Percentiles rank a stretch among this genome's conserved stretches.
phyloP scores from a whole-genome alignment of 805 yeast genomes.

The Debaryomyces castellii region DNA sequence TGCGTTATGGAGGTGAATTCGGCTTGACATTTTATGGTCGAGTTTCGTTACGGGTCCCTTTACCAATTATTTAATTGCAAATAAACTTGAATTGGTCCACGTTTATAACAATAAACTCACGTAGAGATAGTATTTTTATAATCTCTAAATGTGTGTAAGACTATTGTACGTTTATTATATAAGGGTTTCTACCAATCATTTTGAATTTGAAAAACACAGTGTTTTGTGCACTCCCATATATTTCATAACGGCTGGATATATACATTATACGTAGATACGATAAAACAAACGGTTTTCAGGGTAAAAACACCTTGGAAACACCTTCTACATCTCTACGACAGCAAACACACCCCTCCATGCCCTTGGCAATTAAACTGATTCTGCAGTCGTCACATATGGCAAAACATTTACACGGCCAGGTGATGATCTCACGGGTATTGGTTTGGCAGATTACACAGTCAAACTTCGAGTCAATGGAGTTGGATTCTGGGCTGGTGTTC shows the following conservation, averaged over 20 bases:
- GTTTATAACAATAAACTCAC: background rate
- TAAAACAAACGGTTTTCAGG: slow-evolving; percentile 27
- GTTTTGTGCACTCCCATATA: slow-evolving; percentile 1
- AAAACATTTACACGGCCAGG: slow-evolving; percentile 94
- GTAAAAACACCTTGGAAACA: slow-evolving; percentile 58
- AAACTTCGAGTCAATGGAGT: slow-evolving; percentile 32
- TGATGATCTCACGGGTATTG: slow-evolving; percentile 68
- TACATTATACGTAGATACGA: background rate
- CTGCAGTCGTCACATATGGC: slow-evolving; percentile 87
- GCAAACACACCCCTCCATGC: slow-evolving; percentile 79
- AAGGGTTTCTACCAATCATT: background rate
- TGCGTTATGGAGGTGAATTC: slow-evolving; percentile 11
- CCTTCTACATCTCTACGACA: slow-evolving; percentile 76
- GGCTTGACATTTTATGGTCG: slow-evolving; percentile 11
- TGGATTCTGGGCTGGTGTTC: slow-evolving; percentile 13
- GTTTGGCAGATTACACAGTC: slow-evolving; percentile 81
- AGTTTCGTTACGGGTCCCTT: slow-evolving; percentile 2
- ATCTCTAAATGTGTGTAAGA: too few relatives aligned
- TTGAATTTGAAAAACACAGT: background rate
- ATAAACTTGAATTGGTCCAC: background rate
- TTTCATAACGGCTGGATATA: background rate
- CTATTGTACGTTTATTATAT: too few relatives aligned
- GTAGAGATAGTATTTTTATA: background rate
- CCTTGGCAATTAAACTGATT: slow-evolving; percentile 65
- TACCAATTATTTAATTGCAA: background rate